Conservation (phyloP, 2,329 filamentous ascomycete species). For the Exophiala aquamarina region DNA sequence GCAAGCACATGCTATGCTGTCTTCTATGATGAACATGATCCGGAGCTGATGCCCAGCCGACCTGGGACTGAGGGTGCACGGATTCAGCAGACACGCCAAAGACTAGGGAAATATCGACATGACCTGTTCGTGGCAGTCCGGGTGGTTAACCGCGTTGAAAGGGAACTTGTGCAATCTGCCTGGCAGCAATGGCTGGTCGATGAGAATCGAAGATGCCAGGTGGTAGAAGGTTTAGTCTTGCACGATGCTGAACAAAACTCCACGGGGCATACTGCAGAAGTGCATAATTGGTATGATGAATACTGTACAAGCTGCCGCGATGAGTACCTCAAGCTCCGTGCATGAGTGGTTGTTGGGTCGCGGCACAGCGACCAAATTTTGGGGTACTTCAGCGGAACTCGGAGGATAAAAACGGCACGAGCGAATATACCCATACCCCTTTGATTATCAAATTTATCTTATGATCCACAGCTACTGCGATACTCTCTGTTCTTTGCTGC, state of each 20-base stretch:
- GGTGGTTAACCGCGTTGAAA: conserved; percentile 84
- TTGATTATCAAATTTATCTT: not conserved
- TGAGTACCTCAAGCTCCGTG: conserved; percentile 21
- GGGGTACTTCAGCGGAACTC: no score
- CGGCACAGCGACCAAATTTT: no score
- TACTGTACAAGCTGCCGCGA: conserved; percentile 63
- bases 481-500: no score
- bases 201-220: conserved; percentile 74
- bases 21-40: conserved; percentile 42
- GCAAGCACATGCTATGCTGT: conserved; percentile 42
- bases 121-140: conserved; percentile 88
- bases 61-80: conserved; percentile 36
- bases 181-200: conserved; percentile 91
- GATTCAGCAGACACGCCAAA: conserved; percentile 76
- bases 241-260: conserved; percentile 30
- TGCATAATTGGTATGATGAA: conserved; percentile 53
- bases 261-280: conserved; percentile 25
- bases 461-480: no score
- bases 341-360: no score
- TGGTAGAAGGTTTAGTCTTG: conserved; percentile 52
- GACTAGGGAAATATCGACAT: conserved; percentile 80
- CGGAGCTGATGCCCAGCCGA: conserved; percentile 33
- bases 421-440: not conserved
- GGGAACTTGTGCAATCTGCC: conserved; percentile 79
- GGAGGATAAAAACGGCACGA: no score